phyloP scores from a whole-genome alignment of 2,329 filamentous ascomycete genomes.

The Aspergillus uvarum region DNA sequence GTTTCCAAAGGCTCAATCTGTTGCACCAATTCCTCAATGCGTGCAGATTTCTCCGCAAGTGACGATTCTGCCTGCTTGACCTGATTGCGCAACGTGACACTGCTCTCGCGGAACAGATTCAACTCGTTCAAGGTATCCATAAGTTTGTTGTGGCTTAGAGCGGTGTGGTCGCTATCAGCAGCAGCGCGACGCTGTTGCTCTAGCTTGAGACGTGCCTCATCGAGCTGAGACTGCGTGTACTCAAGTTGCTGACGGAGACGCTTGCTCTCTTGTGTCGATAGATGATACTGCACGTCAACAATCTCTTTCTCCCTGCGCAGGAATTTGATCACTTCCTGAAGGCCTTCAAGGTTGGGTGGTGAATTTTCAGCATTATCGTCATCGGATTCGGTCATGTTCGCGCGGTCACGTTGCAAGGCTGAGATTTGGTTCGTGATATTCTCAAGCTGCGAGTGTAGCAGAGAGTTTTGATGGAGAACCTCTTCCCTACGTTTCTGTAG shows the following conservation, averaged over 20 bases:
- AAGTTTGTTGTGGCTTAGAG: conserved; percentile 80
- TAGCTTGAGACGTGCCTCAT: conserved; percentile 83
- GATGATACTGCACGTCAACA: conserved; percentile 89
- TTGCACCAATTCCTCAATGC: conserved; percentile 70
- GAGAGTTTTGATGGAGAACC: conserved; percentile 81
- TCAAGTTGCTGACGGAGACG: conserved; percentile 87
- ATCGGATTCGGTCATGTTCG: conserved; percentile 54
- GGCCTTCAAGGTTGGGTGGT: conserved; percentile 64
- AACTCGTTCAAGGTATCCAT: conserved; percentile 95
- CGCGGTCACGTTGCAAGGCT: conserved; percentile 73
- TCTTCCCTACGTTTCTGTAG: conserved; percentile 78
- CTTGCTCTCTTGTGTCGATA: conserved; percentile 84
- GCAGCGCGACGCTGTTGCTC: conserved; percentile 82
- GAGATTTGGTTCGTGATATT: conserved; percentile 76
- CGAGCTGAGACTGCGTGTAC: conserved; percentile 81
- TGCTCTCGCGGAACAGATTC: conserved; percentile 94
- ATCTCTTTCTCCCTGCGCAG: conserved; percentile 96
- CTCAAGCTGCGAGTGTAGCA: conserved; percentile 87
- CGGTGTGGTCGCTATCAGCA: conserved; percentile 69
- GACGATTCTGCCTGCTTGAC: conserved; percentile 74
- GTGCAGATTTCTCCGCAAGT: conserved; percentile 70
- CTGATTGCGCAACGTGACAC: conserved; percentile 84
- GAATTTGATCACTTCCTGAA: conserved; percentile 89
- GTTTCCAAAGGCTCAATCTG: conserved; percentile 80
- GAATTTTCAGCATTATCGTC: conserved; percentile 51